These are phyloP conservation scores for Quercus dentata DNA, from an alignment of 306 rosid species.

Conservation along the genomic window DNA sequence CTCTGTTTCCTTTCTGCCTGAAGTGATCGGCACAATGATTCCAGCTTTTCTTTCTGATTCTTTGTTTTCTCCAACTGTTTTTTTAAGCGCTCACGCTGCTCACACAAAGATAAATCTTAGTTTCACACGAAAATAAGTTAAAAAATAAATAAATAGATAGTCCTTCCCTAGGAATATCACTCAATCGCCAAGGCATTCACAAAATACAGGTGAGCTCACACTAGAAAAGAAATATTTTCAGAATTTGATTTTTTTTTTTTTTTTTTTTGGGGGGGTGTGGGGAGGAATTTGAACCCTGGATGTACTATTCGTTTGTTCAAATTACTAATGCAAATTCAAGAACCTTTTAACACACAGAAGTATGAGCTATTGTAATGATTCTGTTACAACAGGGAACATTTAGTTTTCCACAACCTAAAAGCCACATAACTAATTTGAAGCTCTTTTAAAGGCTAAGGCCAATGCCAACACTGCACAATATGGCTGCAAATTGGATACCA, in stretches of 20 bases:
- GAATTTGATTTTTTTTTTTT: too few species aligned
- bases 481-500: not conserved
- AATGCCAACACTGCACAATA: not conserved
- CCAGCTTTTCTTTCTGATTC: slow-evolving; percentile 86
- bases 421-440: not conserved
- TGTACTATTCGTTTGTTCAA: not conserved
- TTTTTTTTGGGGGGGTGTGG: too few species aligned
- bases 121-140: not conserved
- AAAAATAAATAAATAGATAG: too few species aligned
- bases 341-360: not conserved
- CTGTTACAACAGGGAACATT: not conserved
- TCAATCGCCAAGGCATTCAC: not conserved
- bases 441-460: not conserved
- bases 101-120: slow-evolving; percentile 16
- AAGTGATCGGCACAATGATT: slow-evolving; percentile 83
- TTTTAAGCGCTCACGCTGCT: slow-evolving; percentile 80
- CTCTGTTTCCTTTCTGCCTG: slow-evolving; percentile 88
- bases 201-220: not conserved
- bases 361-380: not conserved
- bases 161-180: not conserved
- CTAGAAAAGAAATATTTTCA: not conserved
- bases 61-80: slow-evolving; percentile 78
- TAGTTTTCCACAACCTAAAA: not conserved
- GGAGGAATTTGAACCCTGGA: too few species aligned
- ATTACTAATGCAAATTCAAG: not conserved